A percentile compares a stretch with the other conserved stretches of the same genome.
phyloP scores from a whole-genome alignment of 148 eudicot genomes.

The Chenopodium suecicum region DNA sequence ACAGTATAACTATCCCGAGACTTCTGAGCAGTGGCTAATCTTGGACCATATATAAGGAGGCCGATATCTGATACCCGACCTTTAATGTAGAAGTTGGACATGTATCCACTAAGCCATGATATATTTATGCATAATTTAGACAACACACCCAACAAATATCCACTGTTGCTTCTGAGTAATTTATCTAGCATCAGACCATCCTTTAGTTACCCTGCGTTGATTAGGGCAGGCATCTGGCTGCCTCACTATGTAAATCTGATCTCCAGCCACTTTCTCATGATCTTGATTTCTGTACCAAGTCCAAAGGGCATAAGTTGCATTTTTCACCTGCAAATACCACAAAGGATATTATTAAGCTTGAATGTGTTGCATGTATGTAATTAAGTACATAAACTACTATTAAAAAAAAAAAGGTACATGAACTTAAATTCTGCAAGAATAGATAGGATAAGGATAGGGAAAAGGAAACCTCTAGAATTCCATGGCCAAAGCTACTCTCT shows the following conservation, averaged over 20 bases:
- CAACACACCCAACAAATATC: no score
- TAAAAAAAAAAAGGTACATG: neutral
- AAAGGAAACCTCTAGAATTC: conserved; percentile 76
- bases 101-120: no score
- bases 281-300: conserved; percentile 93
- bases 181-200: conserved; percentile 17
- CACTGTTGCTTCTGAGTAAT: neutral
- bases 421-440: neutral
- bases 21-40: neutral
- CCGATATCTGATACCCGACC: no score
- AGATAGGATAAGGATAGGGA: neutral
- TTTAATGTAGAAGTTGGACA: no score
- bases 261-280: conserved; percentile 61
- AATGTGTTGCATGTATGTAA: neutral
- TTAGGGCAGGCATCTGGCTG: conserved; percentile 69
- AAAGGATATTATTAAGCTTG: neutral
- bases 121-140: no score
- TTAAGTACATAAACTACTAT: neutral
- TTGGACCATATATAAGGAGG: no score
- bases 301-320: conserved; percentile 89
- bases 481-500: conserved; percentile 97
- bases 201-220: conserved; percentile 15
- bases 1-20: neutral
- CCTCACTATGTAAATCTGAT: conserved; percentile 87
- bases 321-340: conserved; percentile 63